These are phyloP conservation scores for Mortierella sp. DNA, from an alignment of 371 early-diverging fungal species.

Conservation along the genomic window DNA sequence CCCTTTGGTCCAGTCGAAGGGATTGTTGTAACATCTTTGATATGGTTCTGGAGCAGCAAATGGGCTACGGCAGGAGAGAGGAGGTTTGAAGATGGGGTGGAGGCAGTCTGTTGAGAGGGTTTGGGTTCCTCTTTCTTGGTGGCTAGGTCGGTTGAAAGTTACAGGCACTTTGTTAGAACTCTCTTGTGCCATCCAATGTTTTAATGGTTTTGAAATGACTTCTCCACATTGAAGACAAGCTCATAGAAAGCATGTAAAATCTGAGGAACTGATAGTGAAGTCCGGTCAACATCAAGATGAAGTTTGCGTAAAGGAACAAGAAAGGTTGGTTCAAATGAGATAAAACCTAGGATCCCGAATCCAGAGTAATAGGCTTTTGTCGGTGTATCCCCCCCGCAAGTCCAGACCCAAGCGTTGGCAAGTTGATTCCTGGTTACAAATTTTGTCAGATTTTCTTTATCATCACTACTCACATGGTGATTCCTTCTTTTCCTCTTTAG, in stretches of 20 bases:
- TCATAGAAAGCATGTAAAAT: no score
- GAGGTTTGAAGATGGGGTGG: conserved; percentile 59
- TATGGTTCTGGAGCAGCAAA: conserved; percentile 69
- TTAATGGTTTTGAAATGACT: background rate
- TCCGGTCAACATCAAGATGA: background rate
- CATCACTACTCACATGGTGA: conserved; percentile 56
- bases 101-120: conserved; percentile 25
- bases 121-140: conserved; percentile 59
- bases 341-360: background rate
- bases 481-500: conserved; percentile 54
- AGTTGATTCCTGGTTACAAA: background rate
- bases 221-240: background rate
- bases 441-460: background rate
- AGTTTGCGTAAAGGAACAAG: background rate
- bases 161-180: background rate
- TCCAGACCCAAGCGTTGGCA: background rate
- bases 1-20: conserved; percentile 90
- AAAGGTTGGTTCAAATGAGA: background rate
- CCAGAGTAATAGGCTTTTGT: background rate
- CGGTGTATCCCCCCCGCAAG: background rate
- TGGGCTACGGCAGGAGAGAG: conserved; percentile 81
- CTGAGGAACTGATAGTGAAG: no score
- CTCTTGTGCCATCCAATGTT: background rate
- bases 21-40: conserved; percentile 68
- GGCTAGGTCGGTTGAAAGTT: conserved; percentile 51